Percentiles rank a stretch among this genome's conserved stretches.
These are phyloP conservation scores for Sporothrix luriei DNA, from an alignment of 2,329 filamentous ascomycete species.

Conservation along the genomic window DNA sequence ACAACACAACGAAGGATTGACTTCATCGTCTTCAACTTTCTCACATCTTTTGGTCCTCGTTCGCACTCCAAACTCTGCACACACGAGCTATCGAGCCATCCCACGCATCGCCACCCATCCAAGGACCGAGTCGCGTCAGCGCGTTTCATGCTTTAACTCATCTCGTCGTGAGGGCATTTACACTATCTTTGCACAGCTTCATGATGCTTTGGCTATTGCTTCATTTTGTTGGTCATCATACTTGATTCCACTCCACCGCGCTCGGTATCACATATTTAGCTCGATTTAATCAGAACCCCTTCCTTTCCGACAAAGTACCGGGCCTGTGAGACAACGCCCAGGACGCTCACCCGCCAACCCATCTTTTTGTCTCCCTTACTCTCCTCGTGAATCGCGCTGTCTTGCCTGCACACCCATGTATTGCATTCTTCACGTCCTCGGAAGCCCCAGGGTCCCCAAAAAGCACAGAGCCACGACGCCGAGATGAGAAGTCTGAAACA, in stretches of 20 bases:
- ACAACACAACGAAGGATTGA: neutral
- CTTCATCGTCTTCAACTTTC: neutral
- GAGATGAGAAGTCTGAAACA: neutral
- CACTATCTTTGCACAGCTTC: neutral
- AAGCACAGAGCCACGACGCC: neutral
- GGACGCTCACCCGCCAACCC: neutral
- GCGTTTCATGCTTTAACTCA: neutral
- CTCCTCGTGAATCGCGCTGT: neutral
- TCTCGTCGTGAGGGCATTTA: too few relatives aligned
- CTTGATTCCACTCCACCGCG: neutral
- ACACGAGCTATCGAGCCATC: neutral
- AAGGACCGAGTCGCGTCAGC: neutral
- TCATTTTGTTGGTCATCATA: neutral
- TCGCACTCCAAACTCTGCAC: neutral
- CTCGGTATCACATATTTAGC: too few relatives aligned
- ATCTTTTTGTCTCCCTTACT: neutral
- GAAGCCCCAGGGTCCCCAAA: neutral
- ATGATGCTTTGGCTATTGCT: neutral
- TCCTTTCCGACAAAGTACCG: too few relatives aligned
- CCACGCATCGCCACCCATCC: neutral
- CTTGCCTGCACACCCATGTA: slow-evolving; percentile 32
- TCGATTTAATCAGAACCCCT: neutral
- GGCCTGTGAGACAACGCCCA: too few relatives aligned
- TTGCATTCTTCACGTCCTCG: slow-evolving; percentile 43
- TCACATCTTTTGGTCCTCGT: neutral